Base-by-base conservation (phyloP, 306 rosid species). In the Begonia peltatifolia region DNA sequence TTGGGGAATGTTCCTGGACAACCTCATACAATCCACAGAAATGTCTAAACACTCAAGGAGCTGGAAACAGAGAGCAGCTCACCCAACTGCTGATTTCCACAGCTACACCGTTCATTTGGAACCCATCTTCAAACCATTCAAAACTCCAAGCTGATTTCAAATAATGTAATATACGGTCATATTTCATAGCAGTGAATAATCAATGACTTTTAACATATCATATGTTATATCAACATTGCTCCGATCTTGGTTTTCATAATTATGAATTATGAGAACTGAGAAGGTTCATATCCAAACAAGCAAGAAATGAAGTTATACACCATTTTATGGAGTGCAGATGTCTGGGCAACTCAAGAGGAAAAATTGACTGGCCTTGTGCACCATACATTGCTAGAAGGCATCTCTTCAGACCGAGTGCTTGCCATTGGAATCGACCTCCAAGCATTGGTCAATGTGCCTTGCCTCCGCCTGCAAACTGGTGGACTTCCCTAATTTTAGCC, bases 301-400 rank as follows among this genome's bases (percentile, higher is more conserved):
- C 86, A 82, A 68, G 95, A 85, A 50, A 86, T 86, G 93, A 68
- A 17, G 53, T 79, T 68, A 25, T 68, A 82, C 47, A 61, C 83
- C 14, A 86, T 76, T 63, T 58, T 86, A 54, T 82, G 87, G 84
- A 69, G 80, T 58, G 89, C 83, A 11, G 85, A 80, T 59, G 56
- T 70, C 55, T 78, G 89, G 94, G 92, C 87, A 38, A 85, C 92
- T 0, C 65, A 74, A 60, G 95, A 92, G 11, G 93, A 85, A 77
- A 86, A 72, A 73, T 67, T 14, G 62, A 82, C 30, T 82, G 92
- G 92, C 68, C 12, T 23, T 3, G 20, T 56, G 65, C 93, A 9
- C 95, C 93, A 15, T 86, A 79, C 69, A 69, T 14, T 17, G 86
- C 95, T 11, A 69, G 62, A 35, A 63, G 68, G 1, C 56, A 56